Conservation (phyloP, 805 yeast species). For the Naumovozyma castellii region DNA sequence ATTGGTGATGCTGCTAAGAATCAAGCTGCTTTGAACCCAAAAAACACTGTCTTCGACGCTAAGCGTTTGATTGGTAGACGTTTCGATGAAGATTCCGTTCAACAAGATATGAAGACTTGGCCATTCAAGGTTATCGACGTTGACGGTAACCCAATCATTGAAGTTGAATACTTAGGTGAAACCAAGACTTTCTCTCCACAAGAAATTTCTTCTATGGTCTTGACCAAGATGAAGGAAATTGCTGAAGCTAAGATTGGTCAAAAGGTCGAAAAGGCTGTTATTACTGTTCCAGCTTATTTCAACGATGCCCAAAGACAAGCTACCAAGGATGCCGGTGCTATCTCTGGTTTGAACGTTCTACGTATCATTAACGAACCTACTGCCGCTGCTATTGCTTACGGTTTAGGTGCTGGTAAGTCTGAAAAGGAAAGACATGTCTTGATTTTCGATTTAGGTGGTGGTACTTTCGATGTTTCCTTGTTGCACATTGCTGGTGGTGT, state of each 20-base stretch:
- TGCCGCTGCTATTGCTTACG: slow-evolving; percentile 98
- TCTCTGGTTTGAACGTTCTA: slow-evolving; percentile 68
- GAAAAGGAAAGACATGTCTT: slow-evolving; percentile 79
- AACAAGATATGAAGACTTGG: slow-evolving; percentile 88
- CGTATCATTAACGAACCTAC: slow-evolving; percentile 78
- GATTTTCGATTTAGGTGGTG: slow-evolving; percentile 96
- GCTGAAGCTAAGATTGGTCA: slow-evolving; percentile 71
- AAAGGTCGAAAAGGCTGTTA: slow-evolving; percentile 64
- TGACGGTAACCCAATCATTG: slow-evolving; percentile 57
- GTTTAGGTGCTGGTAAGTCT: slow-evolving; percentile 84
- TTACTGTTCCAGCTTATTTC: slow-evolving; percentile 74
- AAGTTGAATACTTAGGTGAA: slow-evolving; percentile 63
- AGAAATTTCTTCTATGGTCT: slow-evolving; percentile 68
- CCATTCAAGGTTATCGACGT: slow-evolving; percentile 64
- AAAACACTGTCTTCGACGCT: slow-evolving; percentile 73
- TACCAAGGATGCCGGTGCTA: slow-evolving; percentile 74
- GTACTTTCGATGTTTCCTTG: slow-evolving; percentile 95
- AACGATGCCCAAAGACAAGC: slow-evolving; percentile 77
- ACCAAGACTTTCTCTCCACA: slow-evolving; percentile 63
- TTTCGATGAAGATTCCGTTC: slow-evolving; percentile 66
- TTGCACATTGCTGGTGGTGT: slow-evolving; percentile 92
- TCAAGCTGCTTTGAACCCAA: slow-evolving; percentile 74
- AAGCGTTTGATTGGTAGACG: slow-evolving; percentile 76
- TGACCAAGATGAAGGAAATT: slow-evolving; percentile 74
- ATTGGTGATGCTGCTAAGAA: slow-evolving; percentile 80